phyloP scores from a whole-genome alignment of 331 rosid genomes.

The Acacia concinna region DNA sequence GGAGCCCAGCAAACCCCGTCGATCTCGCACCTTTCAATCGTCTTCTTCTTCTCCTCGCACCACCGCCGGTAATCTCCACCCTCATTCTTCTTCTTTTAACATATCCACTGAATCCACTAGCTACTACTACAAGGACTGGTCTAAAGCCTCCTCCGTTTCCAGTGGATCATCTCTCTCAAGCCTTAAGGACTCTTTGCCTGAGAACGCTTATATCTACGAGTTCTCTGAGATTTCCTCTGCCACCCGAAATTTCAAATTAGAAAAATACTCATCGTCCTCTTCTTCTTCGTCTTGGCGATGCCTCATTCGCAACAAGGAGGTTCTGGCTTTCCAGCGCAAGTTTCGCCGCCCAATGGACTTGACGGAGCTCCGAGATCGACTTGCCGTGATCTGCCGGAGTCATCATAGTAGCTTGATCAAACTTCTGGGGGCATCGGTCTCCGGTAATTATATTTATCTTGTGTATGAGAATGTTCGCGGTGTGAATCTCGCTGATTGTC shows the following conservation, averaged over 20 bases:
- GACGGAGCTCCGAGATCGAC: conserved; percentile 53
- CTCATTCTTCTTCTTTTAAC: conserved; percentile 26
- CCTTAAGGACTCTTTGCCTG: conserved; percentile 66
- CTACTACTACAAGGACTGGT: conserved; percentile 35
- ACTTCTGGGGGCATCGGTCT: conserved; percentile 79
- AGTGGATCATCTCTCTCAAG: conserved; percentile 55
- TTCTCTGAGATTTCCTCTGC: conserved; percentile 71
- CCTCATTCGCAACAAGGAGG: conserved; percentile 52
- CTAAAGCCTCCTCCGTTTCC: conserved; percentile 59
- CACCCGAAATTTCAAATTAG: conserved; percentile 45
- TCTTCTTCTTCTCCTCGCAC: neutral
- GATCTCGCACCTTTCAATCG: neutral
- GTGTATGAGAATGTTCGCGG: conserved; percentile 76
- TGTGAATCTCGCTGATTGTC: conserved; percentile 69
- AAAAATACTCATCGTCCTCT: conserved; percentile 57
- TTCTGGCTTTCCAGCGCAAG: conserved; percentile 63
- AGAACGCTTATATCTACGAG: conserved; percentile 64
- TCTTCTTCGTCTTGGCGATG: conserved; percentile 72
- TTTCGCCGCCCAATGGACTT: conserved; percentile 54
- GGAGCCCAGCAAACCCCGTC: conserved; percentile 21
- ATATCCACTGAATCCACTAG: conserved; percentile 45
- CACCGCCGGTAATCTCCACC: neutral
- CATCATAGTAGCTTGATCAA: conserved; percentile 72
- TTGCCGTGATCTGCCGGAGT: conserved; percentile 57
- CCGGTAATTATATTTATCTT: conserved; percentile 61